Evolutionary conservation across 768 basidiomycete species (phyloP).

Genomic region (Kwoniella dendrophila): DNA sequence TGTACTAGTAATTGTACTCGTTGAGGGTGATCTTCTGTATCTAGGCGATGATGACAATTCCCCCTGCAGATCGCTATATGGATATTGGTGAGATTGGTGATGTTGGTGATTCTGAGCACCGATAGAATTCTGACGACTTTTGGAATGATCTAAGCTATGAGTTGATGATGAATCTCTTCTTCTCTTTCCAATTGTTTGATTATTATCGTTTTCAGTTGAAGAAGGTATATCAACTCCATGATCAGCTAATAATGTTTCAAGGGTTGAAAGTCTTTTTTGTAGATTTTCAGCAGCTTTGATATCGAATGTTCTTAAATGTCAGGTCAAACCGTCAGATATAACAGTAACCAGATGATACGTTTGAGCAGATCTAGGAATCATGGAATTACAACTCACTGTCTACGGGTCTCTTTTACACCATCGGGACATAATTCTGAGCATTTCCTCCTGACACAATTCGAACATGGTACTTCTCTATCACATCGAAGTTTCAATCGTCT

Average conservation of each 20-base stretch:
- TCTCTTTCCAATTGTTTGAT: neutral
- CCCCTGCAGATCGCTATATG: neutral
- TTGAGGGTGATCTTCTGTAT: conserved; percentile 7
- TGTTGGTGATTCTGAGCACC: neutral
- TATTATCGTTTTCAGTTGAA: neutral
- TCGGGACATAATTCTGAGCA: conserved; percentile 31
- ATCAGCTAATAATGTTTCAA: conserved; percentile 18
- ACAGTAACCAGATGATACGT: neutral
- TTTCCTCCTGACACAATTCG: conserved; percentile 26
- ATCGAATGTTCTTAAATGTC: conserved; percentile 5
- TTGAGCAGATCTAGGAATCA: too few relatives aligned
- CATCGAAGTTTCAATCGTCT: conserved; percentile 34
- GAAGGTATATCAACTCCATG: conserved; percentile 17
- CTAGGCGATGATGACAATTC: conserved; percentile 1
- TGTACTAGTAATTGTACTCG: neutral
- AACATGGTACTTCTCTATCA: conserved; percentile 32
- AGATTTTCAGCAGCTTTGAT: conserved; percentile 12
- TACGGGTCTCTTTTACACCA: conserved; percentile 18
- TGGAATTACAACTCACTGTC: conserved; percentile 29
- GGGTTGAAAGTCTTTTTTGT: conserved; percentile 6
- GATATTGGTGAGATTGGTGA: neutral
- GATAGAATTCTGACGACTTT: neutral
- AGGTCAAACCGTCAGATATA: neutral
- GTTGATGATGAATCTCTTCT: conserved; percentile 8
- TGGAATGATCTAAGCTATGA: neutral